Evolutionary conservation across 768 basidiomycete species (phyloP), one percentile per base, ranked within the genome.

Genomic region (Lactarius sanguifluus): DNA sequence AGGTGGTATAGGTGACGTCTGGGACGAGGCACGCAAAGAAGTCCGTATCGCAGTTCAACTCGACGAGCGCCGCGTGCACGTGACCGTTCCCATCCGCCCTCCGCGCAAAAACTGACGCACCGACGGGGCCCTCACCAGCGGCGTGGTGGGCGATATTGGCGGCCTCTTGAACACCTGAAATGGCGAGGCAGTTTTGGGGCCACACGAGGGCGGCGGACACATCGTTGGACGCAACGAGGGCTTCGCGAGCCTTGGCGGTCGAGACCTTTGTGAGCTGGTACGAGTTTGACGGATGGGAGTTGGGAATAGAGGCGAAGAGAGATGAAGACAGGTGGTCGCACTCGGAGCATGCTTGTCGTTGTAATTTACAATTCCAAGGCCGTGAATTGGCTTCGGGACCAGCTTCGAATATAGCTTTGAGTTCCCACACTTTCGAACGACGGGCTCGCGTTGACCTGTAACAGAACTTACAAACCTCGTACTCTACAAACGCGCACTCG

Each of bases 1-100:
- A 38, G 89, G 32, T 86, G 1, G 92, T 94, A 71, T 91, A 87
- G 18, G 94, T 90, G 70, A 97, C 89, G 71, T 92, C 87, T 45
- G 83, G 81, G 15, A 91, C 89, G 45, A 96, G 83, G 62, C 82
- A 81, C 16, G 85, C 81, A 72, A 98, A 98, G 15, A 97, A 98
- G 79, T 98, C 96, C 61, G 96, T 97, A 79, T 98, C 96, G 79
- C 96, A 98, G 71, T 92, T 93, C 67, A 98, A 80, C 76, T 98
- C 96, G 64, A 98, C 80, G 84, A 97, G 90, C 23, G 90, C 87
- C 13, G 91, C 94, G 45, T 92, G 85, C 41, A 92, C 82, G 20
- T 75, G 75, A 7, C 76, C 43, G 70, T 69, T 43, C 72, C 75
- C 40, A 18, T 80, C 81, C 25, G 78, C 77, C 18, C 89, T 91